Percentiles rank a stretch among this genome's conserved stretches.
Evolutionary conservation across 2,329 filamentous ascomycete genomes (phyloP).

Genomic region (Stagonosporopsis vannaccii): DNA sequence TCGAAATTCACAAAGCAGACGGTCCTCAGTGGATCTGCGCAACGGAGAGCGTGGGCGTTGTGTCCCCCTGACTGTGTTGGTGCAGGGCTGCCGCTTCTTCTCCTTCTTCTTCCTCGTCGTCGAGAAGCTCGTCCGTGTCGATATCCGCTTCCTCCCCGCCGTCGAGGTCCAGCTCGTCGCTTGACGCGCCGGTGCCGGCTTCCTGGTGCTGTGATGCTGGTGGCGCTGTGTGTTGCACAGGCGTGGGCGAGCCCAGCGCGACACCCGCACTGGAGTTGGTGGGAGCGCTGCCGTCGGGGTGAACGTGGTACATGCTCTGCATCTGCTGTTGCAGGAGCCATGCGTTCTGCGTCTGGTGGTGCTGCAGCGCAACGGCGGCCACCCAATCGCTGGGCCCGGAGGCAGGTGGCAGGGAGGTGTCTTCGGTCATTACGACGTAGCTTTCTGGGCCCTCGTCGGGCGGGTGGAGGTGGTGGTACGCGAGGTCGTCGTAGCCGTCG

Average conservation of each 20-base stretch:
- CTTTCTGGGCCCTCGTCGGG: neutral
- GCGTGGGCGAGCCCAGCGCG: neutral
- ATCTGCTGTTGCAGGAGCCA: constrained; percentile 12
- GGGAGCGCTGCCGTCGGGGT: neutral
- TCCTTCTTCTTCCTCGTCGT: constrained; percentile 24
- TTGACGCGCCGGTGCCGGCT: neutral
- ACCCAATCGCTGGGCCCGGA: constrained; percentile 2
- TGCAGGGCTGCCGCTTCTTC: neutral
- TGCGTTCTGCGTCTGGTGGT: constrained; percentile 9
- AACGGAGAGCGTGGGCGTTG: no score
- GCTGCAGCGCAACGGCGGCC: constrained; percentile 10
- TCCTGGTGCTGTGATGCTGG: constrained; percentile 1
- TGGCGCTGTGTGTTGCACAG: neutral
- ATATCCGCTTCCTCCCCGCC: constrained; percentile 38
- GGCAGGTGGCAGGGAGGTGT: neutral
- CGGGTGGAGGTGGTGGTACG: neutral
- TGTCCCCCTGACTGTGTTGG: neutral
- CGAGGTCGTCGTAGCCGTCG: constrained; percentile 1
- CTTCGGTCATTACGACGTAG: constrained; percentile 15
- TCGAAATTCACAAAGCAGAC: no score
- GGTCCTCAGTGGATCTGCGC: no score
- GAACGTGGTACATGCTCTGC: constrained; percentile 7
- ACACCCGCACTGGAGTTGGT: neutral
- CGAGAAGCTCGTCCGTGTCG: constrained; percentile 38
- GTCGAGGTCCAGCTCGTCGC: constrained; percentile 12